These are phyloP conservation scores for Fraxinus platypoda DNA, from an alignment of 305 asterid species.

Conservation along the genomic window DNA sequence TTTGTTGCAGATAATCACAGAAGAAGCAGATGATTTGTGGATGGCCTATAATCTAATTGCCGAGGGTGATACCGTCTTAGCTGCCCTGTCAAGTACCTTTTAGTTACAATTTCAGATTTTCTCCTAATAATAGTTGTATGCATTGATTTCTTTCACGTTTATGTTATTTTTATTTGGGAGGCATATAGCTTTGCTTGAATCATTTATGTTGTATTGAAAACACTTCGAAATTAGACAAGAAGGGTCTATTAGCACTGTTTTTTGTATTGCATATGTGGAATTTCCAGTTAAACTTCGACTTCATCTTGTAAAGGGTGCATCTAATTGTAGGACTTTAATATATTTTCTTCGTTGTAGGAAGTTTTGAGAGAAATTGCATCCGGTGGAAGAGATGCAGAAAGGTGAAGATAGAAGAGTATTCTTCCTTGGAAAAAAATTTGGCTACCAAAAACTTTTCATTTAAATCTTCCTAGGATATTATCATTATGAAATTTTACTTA, in stretches of 20 bases:
- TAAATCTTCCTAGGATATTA: too few species aligned
- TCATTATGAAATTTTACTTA: too few species aligned
- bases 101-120: too few species aligned
- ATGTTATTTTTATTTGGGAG: neutral
- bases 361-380: conserved; percentile 84
- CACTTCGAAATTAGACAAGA: neutral
- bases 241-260: neutral
- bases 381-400: conserved; percentile 62
- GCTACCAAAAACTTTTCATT: too few species aligned
- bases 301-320: neutral
- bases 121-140: too few species aligned
- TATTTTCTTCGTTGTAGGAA: conserved; percentile 41
- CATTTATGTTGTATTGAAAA: neutral
- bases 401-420: too few species aligned
- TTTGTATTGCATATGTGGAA: neutral
- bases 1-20: conserved; percentile 66
- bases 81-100: conserved; percentile 66
- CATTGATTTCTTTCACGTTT: too few species aligned
- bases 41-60: conserved; percentile 74
- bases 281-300: neutral
- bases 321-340: conserved; percentile 6
- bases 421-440: too few species aligned
- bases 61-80: conserved; percentile 68
- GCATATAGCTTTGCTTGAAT: neutral
- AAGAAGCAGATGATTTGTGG: conserved; percentile 92